Base-by-base conservation (phyloP, 2,329 filamentous ascomycete genomes). In the Aureobasidium sp. region DNA sequence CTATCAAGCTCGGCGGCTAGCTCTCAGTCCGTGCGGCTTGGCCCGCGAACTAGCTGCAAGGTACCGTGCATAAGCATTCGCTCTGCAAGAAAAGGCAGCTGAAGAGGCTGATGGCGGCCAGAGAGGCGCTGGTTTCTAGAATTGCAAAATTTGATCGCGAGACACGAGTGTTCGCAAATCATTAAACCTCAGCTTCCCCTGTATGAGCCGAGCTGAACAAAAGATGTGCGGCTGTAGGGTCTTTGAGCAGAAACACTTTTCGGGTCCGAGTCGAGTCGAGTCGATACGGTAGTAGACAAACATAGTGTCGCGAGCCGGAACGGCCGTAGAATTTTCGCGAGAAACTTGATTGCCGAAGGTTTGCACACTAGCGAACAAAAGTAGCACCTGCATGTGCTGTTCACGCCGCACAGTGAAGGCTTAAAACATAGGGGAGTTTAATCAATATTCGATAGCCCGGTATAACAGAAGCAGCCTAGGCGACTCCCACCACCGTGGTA, bases 1-100 rank as follows among this genome's bases (percentile, higher is more conserved):
- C 6, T 45, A 42, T 49, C 31, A 34, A 22, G 56, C 36, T 42
- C 57, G 17, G 45, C 57, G 25, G 57, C 44, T 60, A 60, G 44
- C 15, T 37, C 41, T 31, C 37, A 14, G 45, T 60, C 57, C 37
- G 57, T 60, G 57, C 57, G 45, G 57, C 22, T 17, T 49, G 11
- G 34, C 45, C 57, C 57, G 57, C 44, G 45, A 41, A 45, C 36
- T 51, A 60, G 45, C 31, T 60, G 57, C 57, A 60, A 60, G 57
- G 57, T 51, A 60, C 57, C 34, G 34, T 42, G 36, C 57, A 25
- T 31, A 37, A 44, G 12, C 17, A 36, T 9, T 39, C 3, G 31
- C 14, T 39, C 22, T 17, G 8, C 31, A 25, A 44, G 25, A 5
- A 29, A 39, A 31, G 34, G 47, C 42, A 59, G 42, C 29, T 59